Evolutionary conservation across 805 yeast species (phyloP), one percentile per base, ranked within the genome.

Genomic region (Nakazawaea ernobii): DNA sequence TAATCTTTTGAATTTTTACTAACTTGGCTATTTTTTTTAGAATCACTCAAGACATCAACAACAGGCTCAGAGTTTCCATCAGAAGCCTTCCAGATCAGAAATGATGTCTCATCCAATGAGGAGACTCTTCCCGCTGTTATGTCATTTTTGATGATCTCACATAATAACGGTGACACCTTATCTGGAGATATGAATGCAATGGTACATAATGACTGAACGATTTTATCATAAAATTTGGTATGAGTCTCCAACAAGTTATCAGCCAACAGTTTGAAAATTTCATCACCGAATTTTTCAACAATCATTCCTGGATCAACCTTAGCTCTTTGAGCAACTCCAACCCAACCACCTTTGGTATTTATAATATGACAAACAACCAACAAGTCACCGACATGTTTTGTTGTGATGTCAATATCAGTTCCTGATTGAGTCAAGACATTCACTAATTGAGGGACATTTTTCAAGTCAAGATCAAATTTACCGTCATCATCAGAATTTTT

Each of bases 1-100:
- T 88, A 88, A 57, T 90, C 96, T 59, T 83, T 90, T 1, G 87
- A 69, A 60, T 87, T 87, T 60, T 86, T 87, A 32, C 38, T 33
- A 59, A 79, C 79, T 11, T 80, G 79, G 4, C 66, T 69, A 58
- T 70, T 75, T 47, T 66, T 75, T 46, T 67, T 59, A 10, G 60
- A 56, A 32, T 62, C 59, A 33, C 73, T 75, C 42, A 86, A 62
- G 5, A 86, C 79, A 57, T 87, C 81, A 15, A 81, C 65, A 2
- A 85, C 94, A 46, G 84, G 61, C 40, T 76, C 82, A 13, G 8
- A 13, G 20, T 9, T n/a, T 2, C 90, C 95, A 39, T 82, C 95
- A 0, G 70, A 60, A 8, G 84, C 84, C 40, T 67, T 71, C 84
- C 88, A 87, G 32, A 94, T 85, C 11, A 66, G 63, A 15, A 86